A percentile compares a stretch with the other conserved stretches of the same genome.
These are phyloP conservation scores for Lachancea sp. DNA, from an alignment of 805 yeast genomes.

Conservation along the genomic window DNA sequence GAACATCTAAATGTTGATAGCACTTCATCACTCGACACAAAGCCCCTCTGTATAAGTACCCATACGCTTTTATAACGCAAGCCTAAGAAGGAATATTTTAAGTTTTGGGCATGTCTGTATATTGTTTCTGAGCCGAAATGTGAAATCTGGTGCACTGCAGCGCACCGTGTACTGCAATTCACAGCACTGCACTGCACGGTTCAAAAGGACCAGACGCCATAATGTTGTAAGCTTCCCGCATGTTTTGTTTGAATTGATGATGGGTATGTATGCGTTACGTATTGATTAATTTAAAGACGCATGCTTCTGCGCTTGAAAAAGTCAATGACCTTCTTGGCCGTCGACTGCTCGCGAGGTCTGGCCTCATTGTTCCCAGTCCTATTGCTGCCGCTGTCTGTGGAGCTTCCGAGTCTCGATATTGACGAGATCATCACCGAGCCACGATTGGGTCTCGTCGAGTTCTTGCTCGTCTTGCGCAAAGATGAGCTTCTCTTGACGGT, in stretches of 20 bases:
- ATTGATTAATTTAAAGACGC: too few relatives aligned
- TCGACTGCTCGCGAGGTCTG: conserved; percentile 53
- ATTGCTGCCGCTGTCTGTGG: neutral
- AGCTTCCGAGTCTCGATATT: neutral
- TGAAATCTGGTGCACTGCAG: too few relatives aligned
- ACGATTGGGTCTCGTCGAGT: conserved; percentile 7
- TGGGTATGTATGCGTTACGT: too few relatives aligned
- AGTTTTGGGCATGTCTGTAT: conserved; percentile 1
- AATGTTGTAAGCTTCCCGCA: too few relatives aligned
- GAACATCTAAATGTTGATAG: conserved; percentile 66
- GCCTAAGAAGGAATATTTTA: conserved; percentile 2
- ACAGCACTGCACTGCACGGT: too few relatives aligned
- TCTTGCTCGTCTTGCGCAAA: conserved; percentile 2
- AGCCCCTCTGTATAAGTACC: conserved; percentile 19
- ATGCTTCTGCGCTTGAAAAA: conserved; percentile 65
- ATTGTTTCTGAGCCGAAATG: neutral
- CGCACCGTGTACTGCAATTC: too few relatives aligned
- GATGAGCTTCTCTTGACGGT: conserved; percentile 5
- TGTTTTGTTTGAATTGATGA: too few relatives aligned
- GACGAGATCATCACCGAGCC: conserved; percentile 15
- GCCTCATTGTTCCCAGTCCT: neutral
- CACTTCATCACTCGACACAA: neutral
- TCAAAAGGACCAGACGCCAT: too few relatives aligned
- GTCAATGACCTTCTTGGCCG: conserved; percentile 73
- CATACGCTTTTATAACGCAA: conserved; percentile 9